Percentiles rank a stretch among this genome's conserved stretches.
Conservation (phyloP, 179 eudicot species). For the Gypsophila paniculata region DNA sequence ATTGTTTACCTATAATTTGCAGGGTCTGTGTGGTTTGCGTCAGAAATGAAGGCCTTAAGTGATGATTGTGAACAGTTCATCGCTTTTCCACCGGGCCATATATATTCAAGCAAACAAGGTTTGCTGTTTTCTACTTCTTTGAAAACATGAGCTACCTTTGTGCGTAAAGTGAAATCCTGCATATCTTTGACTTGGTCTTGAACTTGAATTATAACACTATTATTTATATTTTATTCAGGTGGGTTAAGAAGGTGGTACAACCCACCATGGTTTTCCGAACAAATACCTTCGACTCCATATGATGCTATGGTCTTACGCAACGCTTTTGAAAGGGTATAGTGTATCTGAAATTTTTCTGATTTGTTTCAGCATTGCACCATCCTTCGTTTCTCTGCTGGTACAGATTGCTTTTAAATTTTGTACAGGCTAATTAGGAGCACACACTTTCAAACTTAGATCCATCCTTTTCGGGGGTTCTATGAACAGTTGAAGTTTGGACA, state of each 20-base stretch:
- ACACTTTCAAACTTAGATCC: not conserved
- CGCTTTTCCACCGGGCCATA: constrained; percentile 84
- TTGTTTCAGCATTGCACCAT: not conserved
- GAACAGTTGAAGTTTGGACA: constrained; percentile 1
- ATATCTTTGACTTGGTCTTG: constrained; percentile 3
- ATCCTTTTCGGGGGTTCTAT: not conserved
- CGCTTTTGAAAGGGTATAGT: constrained; percentile 63
- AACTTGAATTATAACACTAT: constrained; percentile 8
- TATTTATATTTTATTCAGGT: constrained; percentile 35
- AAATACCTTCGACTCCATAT: constrained; percentile 71
- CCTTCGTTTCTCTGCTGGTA: constrained; percentile 23
- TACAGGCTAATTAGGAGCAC: not conserved
- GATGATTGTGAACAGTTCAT: constrained; percentile 93
- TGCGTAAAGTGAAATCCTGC: not conserved
- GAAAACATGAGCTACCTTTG: not conserved
- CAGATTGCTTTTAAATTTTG: not conserved
- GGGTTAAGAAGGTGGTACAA: constrained; percentile 83
- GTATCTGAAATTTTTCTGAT: constrained; percentile 1
- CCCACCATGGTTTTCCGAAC: constrained; percentile 79
- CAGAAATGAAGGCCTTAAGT: constrained; percentile 87
- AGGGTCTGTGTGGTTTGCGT: constrained; percentile 67
- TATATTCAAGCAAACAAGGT: constrained; percentile 89
- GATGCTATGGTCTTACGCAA: constrained; percentile 65
- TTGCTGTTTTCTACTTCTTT: constrained; percentile 20
- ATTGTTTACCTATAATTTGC: too few relatives aligned